phyloP scores from a whole-genome alignment of 139 green algal genomes.

The Coccomyxa sp. region DNA sequence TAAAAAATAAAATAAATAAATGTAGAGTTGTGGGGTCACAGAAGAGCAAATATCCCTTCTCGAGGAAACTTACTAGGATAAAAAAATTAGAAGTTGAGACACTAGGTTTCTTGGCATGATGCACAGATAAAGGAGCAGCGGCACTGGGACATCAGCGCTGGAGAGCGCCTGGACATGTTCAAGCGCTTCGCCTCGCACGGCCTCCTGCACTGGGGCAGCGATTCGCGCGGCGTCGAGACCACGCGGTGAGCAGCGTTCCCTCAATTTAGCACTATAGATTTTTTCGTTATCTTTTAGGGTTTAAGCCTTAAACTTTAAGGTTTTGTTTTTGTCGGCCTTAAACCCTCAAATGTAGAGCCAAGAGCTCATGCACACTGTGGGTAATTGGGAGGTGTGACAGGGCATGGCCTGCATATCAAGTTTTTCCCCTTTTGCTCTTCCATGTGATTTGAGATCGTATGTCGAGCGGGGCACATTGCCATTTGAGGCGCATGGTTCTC shows the following conservation, averaged over 20 bases:
- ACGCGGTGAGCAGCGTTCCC: slow-evolving; percentile 43
- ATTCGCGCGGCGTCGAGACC: slow-evolving; percentile 87
- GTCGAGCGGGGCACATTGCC: background rate
- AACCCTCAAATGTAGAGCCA: background rate
- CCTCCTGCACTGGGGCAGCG: slow-evolving; percentile 93
- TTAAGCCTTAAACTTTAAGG: background rate
- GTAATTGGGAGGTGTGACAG: background rate
- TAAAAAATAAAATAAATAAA: too few relatives aligned
- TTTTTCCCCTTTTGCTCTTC: background rate
- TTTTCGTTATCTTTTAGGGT: background rate
- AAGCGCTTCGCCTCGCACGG: slow-evolving; percentile 66
- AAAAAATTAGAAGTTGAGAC: too few relatives aligned
- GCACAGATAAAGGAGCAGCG: slow-evolving; percentile 90
- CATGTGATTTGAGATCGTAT: background rate
- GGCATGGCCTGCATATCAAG: background rate
- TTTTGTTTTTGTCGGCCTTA: background rate
- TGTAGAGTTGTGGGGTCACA: too few relatives aligned
- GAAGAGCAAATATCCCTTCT: too few relatives aligned
- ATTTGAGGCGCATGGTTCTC: background rate
- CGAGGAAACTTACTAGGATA: too few relatives aligned
- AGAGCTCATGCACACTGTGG: background rate
- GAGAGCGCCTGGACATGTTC: slow-evolving; percentile 88
- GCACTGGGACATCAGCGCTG: slow-evolving; percentile 91
- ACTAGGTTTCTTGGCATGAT: too few relatives aligned
- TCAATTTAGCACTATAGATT: background rate